Conservation (phyloP, 176 grass and related monocot species). For the Tuctoria greenei region DNA sequence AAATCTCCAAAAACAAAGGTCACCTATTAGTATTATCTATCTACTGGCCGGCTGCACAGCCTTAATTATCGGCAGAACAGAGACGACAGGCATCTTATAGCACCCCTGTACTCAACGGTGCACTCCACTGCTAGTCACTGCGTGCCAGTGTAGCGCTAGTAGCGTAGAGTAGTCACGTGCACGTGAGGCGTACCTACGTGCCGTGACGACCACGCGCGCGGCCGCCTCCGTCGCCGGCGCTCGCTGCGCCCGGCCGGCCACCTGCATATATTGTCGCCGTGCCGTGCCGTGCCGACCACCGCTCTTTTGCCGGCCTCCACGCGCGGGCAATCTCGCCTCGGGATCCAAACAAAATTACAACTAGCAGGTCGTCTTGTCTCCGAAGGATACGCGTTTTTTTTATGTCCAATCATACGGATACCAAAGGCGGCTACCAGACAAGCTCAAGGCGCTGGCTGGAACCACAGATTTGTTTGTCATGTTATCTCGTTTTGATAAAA, state of each 20-base stretch:
- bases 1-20: too few relatives aligned
- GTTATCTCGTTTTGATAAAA: not conserved
- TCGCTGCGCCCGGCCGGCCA: not conserved
- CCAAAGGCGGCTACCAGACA: not conserved
- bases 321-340: not conserved
- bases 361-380: not conserved
- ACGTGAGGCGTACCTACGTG: constrained; percentile 24
- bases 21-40: too few relatives aligned
- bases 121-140: too few relatives aligned
- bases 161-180: constrained; percentile 10
- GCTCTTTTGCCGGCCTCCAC: not conserved
- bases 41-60: too few relatives aligned
- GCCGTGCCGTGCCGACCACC: constrained; percentile 27
- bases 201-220: constrained; percentile 25
- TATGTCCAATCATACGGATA: not conserved
- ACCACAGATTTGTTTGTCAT: not conserved
- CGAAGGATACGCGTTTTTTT: not conserved
- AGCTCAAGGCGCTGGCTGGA: not conserved
- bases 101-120: not conserved
- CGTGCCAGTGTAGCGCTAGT: not conserved
- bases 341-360: constrained; percentile 17
- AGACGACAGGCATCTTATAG: not conserved
- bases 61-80: too few relatives aligned
- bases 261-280: not conserved
- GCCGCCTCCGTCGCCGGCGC: constrained; percentile 18